phyloP scores from a whole-genome alignment of 2,329 filamentous ascomycete species.

The Aureobasidium sp. region DNA sequence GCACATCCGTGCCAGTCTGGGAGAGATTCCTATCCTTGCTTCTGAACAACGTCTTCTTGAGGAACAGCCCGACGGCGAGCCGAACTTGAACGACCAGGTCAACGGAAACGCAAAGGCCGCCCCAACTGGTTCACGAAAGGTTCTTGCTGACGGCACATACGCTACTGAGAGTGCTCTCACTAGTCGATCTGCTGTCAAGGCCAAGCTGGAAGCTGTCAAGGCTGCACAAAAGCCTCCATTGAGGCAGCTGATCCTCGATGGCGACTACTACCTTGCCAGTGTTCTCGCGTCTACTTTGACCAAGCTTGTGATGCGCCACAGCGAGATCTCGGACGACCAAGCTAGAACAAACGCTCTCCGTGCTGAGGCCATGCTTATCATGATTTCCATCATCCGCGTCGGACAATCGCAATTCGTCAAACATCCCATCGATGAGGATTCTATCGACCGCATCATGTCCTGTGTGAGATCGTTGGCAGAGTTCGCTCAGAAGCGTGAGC shows the following conservation, averaged over 20 bases:
- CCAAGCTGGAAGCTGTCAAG: conserved; percentile 92
- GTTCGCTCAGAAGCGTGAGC: conserved; percentile 79
- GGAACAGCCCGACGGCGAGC: conserved; percentile 62
- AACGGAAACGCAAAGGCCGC: conserved; percentile 74
- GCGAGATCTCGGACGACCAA: conserved; percentile 79
- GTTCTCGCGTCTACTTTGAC: conserved; percentile 94
- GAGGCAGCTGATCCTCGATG: conserved; percentile 89
- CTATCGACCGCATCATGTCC: conserved; percentile 96
- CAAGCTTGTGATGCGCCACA: conserved; percentile 95
- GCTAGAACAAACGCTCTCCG: conserved; percentile 88
- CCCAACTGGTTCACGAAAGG: conserved; percentile 79
- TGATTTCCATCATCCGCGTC: conserved; percentile 97
- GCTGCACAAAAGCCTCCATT: conserved; percentile 93
- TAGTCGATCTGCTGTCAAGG: conserved; percentile 80
- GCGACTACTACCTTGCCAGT: conserved; percentile 91
- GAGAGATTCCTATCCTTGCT: conserved; percentile 92
- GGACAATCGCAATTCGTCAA: conserved; percentile 99
- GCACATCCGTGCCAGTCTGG: conserved; percentile 83
- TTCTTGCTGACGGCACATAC: conserved; percentile 94
- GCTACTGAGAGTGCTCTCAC: conserved; percentile 94
- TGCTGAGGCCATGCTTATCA: conserved; percentile 97
- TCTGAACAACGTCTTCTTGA: conserved; percentile 90
- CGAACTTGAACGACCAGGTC: conserved; percentile 61
- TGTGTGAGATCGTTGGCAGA: conserved; percentile 89
- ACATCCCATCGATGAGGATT: conserved; percentile 94